A percentile compares a stretch with the other conserved stretches of the same genome.
phyloP scores from a whole-genome alignment of 2,329 filamentous ascomycete species.

The Penicillium sp. region DNA sequence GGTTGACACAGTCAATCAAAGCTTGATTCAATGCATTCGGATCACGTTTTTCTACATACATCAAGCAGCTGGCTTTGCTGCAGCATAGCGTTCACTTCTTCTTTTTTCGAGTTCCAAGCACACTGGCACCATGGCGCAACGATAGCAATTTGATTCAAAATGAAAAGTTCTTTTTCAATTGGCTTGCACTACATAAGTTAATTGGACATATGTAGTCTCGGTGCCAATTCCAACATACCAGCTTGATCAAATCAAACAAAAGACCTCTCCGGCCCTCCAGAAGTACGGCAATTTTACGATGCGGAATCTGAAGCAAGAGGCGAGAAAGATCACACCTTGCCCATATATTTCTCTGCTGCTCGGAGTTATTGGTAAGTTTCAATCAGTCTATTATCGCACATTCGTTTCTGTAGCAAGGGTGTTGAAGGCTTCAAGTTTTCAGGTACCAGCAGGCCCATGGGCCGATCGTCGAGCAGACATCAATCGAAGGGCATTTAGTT shows the following conservation, averaged over 20 bases:
- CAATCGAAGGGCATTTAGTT: conserved; percentile 60
- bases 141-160: conserved; percentile 3
- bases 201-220: not conserved
- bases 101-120: not conserved
- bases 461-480: conserved; percentile 55
- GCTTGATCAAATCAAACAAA: not conserved
- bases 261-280: conserved; percentile 16
- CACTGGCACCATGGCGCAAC: conserved; percentile 1
- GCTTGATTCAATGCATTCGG: not conserved
- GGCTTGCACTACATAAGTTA: not conserved
- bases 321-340: conserved; percentile 50
- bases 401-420: not conserved
- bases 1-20: not conserved
- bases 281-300: conserved; percentile 52
- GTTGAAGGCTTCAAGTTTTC: conserved; percentile 1
- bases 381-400: not conserved
- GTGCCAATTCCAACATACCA: not conserved
- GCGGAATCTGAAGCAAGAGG: conserved; percentile 54
- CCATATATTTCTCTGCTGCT: conserved; percentile 49
- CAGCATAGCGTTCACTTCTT: conserved; percentile 7
- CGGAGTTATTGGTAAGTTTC: conserved; percentile 38
- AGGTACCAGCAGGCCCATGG: conserved; percentile 57
- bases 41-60: not conserved
- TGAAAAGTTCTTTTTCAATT: not conserved
- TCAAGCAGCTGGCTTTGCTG: conserved; percentile 10